Base-by-base conservation (phyloP, 2,329 filamentous ascomycete genomes). In the Karstenula rhodostoma region DNA sequence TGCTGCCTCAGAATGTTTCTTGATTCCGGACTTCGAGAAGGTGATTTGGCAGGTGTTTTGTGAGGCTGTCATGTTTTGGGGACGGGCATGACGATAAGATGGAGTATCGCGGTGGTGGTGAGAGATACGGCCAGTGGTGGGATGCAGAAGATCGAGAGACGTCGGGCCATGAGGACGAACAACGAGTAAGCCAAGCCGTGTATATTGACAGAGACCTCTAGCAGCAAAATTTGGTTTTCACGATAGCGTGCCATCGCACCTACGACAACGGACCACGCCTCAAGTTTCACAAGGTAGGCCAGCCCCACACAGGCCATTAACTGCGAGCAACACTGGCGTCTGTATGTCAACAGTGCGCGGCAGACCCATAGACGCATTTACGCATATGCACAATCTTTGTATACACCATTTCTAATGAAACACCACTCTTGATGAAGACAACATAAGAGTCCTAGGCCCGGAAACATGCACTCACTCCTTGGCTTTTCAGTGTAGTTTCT, bases 1-100 rank as follows among this genome's bases (percentile, higher is more conserved):
- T 49, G 44, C 15, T 56, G 53, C 53, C 53, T 57, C 54, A 49
- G 44, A 57, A 50, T 57, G 44, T 57, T 50, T 57, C 54, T 46
- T 27, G 32, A 19, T 25, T 50, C 6, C 54, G 43, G 23, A 57
- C 46, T 49, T 49, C 3, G 19, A 15, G 7, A 48, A 29, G 25
- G 40, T 57, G 43, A 49, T 57, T 57, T 37, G 43, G 27, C 9
- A 10, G 10, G 17, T 43, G 54, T 50, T 57, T 57, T n/a, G 4
- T 56, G 40, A 35, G 40, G 27, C 44, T 15, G 33, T 32, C 33
- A 22, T 27, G 50, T 29, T 42, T 37, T 10, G 48, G 35, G 12
- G 13, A 10, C 12, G 50, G 23, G 43, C 8, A 52, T 17, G 44
- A 17, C 2, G 13, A 15, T n/a, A 44, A 27, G 44, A n/a, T 47